Conservation (phyloP, 2,329 filamentous ascomycete species). For the Thielaviopsis punctulata region DNA sequence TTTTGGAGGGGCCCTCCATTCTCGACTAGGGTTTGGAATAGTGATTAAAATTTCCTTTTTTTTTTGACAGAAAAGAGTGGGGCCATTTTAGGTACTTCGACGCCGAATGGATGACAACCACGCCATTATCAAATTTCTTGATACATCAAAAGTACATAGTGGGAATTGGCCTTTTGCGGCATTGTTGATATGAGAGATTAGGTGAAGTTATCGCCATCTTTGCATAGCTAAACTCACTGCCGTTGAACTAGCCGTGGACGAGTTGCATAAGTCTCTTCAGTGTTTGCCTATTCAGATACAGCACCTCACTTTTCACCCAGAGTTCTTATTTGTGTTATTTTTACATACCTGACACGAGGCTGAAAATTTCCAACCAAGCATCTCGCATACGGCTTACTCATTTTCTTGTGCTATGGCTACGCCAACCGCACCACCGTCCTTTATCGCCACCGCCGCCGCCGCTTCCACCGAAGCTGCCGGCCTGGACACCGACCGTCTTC, state of each 20-base stretch:
- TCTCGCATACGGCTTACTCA: not conserved
- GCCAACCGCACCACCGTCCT: not conserved
- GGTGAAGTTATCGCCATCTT: too few relatives aligned
- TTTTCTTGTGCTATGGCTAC: not conserved
- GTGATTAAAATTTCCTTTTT: not conserved
- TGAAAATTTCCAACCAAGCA: not conserved
- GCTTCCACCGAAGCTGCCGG: not conserved
- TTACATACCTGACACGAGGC: too few relatives aligned
- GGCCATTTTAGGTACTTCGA: too few relatives aligned
- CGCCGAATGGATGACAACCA: not conserved
- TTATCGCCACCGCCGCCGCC: not conserved
- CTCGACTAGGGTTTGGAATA: not conserved
- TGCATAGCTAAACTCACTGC: too few relatives aligned
- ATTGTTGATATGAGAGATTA: too few relatives aligned
- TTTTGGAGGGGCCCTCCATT: not conserved
- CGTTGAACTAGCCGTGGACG: too few relatives aligned
- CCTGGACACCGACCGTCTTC: slow-evolving; percentile 12
- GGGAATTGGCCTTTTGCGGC: too few relatives aligned
- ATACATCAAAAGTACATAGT: too few relatives aligned
- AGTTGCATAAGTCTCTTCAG: not conserved
- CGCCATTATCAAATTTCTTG: not conserved
- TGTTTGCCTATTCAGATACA: too few relatives aligned
- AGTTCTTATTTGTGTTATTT: too few relatives aligned
- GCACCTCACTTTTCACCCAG: too few relatives aligned
- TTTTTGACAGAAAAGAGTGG: not conserved